Conservation (phyloP, 441 rosid genomes). For the Bruguiera hainesii region DNA sequence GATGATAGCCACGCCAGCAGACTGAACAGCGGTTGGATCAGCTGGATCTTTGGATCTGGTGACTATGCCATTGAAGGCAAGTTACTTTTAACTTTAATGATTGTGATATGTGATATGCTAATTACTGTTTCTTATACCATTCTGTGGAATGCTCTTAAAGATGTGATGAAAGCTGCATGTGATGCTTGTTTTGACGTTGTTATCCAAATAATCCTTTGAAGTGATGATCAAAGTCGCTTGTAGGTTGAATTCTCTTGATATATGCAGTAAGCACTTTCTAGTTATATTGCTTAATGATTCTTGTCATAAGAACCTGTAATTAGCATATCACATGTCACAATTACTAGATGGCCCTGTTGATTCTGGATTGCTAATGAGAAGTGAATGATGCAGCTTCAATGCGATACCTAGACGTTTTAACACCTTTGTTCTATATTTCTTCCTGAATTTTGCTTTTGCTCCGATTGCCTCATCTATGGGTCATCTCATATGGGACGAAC, state of each 20-base stretch:
- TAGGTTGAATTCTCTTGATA: slow-evolving; percentile 52
- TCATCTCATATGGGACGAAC: too few species aligned
- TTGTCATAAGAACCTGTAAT: not conserved
- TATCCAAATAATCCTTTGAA: slow-evolving; percentile 69
- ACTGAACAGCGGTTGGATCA: slow-evolving; percentile 44
- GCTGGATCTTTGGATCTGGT: slow-evolving; percentile 92
- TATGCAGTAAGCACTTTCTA: not conserved
- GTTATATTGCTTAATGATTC: slow-evolving; percentile 5
- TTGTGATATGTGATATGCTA: slow-evolving; percentile 39
- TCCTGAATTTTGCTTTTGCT: too few species aligned
- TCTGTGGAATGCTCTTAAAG: slow-evolving; percentile 76
- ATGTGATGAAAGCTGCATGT: slow-evolving; percentile 61
- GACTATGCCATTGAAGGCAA: slow-evolving; percentile 93
- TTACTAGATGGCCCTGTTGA: slow-evolving; percentile 80
- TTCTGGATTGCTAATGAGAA: slow-evolving; percentile 71
- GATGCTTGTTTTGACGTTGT: slow-evolving; percentile 79
- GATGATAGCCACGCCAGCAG: slow-evolving; percentile 76
- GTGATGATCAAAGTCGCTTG: slow-evolving; percentile 92
- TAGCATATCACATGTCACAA: slow-evolving; percentile 29
- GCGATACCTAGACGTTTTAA: slow-evolving; percentile 21
- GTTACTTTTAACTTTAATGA: slow-evolving; percentile 26
- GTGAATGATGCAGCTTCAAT: slow-evolving; percentile 95
- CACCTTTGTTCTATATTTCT: too few species aligned
- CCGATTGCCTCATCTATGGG: too few species aligned
- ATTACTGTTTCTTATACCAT: slow-evolving; percentile 42